These are phyloP conservation scores for Rhizophagus clarus DNA, from an alignment of 192 early-diverging fungal genomes.

Conservation along the genomic window DNA sequence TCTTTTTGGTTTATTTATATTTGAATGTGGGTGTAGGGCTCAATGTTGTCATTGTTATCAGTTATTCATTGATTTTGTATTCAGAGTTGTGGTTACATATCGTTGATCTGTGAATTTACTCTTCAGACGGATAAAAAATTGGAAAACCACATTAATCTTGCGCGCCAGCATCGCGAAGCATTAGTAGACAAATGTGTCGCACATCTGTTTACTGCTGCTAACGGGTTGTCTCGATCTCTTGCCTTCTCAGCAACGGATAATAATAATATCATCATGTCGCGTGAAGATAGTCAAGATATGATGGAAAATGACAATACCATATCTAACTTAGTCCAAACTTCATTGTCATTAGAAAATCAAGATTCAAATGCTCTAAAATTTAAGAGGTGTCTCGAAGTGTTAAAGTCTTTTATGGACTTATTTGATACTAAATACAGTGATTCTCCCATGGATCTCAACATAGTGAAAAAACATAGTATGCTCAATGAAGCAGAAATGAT, in stretches of 20 bases:
- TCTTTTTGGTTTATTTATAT: constrained; percentile 38
- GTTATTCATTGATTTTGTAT: background rate
- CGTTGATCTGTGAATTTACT: background rate
- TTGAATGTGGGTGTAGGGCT: constrained; percentile 29
- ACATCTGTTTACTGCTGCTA: constrained; percentile 39
- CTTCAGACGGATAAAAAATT: constrained; percentile 35
- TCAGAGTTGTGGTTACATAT: background rate
- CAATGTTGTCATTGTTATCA: background rate
- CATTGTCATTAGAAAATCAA: constrained; percentile 2
- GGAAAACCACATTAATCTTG: constrained; percentile 27
- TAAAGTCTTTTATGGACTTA: constrained; percentile 43
- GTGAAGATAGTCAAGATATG: background rate
- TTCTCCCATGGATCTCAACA: constrained; percentile 28
- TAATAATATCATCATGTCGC: background rate
- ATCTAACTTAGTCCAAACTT: background rate
- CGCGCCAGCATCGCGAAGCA: constrained; percentile 39
- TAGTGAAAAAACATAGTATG: constrained; percentile 37
- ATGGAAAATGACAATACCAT: constrained; percentile 24
- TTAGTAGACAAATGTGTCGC: constrained; percentile 47
- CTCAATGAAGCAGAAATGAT: constrained; percentile 47
- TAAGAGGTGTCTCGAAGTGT: constrained; percentile 46
- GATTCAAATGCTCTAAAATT: constrained; percentile 38
- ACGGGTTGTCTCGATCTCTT: constrained; percentile 13
- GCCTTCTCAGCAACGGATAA: background rate
- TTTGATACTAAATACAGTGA: constrained; percentile 33